Percentiles rank a stretch among this genome's conserved stretches.
Evolutionary conservation across 495 filamentous ascomycete genomes (phyloP).

Genomic region (Aspergillus nanangensis): DNA sequence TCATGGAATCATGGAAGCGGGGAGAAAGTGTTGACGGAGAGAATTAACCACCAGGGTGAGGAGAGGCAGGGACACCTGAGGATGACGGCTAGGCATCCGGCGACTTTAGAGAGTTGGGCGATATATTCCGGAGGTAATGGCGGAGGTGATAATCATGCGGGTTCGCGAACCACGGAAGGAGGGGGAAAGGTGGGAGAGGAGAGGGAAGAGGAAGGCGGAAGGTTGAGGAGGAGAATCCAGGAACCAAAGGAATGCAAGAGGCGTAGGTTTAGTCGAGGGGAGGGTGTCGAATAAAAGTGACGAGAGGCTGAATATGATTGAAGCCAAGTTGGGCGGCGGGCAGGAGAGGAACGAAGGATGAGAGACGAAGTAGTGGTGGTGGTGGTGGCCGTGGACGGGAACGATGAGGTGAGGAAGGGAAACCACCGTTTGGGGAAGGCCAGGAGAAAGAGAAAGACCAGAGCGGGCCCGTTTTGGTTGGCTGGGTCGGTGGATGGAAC

Average conservation of each 20-base stretch:
- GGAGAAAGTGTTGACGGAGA: conserved; percentile 20
- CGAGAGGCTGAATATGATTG: no score
- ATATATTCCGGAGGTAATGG: background rate
- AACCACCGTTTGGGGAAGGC: background rate
- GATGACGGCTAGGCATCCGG: conserved; percentile 26
- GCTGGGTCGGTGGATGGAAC: conserved; percentile 1
- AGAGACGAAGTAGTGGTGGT: background rate
- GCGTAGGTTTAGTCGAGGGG: no score
- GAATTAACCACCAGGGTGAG: conserved; percentile 12
- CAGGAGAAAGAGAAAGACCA: background rate
- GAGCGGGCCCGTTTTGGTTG: conserved; percentile 4
- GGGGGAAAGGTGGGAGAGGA: background rate
- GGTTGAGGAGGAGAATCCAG: conserved; percentile 2
- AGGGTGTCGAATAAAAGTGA: no score
- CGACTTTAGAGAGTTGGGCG: conserved; percentile 7
- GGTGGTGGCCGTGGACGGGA: background rate
- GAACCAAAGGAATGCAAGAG: no score
- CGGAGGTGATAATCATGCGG: background rate
- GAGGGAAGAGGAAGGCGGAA: conserved; percentile 7
- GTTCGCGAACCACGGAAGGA: background rate
- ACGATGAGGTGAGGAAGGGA: conserved; percentile 2
- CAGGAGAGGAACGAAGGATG: background rate
- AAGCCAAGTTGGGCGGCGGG: no score
- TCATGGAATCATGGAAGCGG: conserved; percentile 43
- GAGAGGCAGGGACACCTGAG: conserved; percentile 12